Evolutionary conservation across 2,329 filamentous ascomycete species (phyloP), one percentile per base, ranked within the genome.

Genomic region (Dactylellina sp.): DNA sequence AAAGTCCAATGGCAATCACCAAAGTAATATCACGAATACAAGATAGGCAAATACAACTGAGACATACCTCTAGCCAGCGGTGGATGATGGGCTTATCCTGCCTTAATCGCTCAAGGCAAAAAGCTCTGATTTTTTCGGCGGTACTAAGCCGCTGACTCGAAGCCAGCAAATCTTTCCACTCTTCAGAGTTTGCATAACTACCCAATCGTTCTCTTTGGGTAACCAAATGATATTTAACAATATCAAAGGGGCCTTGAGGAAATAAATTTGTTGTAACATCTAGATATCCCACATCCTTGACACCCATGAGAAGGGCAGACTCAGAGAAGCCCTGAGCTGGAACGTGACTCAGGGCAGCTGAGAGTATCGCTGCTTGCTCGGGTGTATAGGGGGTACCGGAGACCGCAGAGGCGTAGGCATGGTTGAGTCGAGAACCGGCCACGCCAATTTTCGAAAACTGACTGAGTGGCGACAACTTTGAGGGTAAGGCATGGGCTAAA

Each of bases 181-280:
- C 77, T 35, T 75, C 65, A 28, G 64, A 61, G 79, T 82, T 63
- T 78, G 82, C 40, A 77, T 96, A 82, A 3, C 83, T 85, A 68
- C 87, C 82, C 44, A 92, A 86, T 44, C 53, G 55, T 39, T 74
- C 61, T 50, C 70, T 39, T 80, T 90, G 87, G 9, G 83, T 87
- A 47, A 89, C 85, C 12, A 96, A 85, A 80, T 96, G 89, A 80
- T 89, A 96, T 39, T 86, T 86, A 77, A 98, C 88, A 25, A 99
- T 85, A 78, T 91, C 89, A 82, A 96, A 96, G 20, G 89, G 86
- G 6, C 91, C 92, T 44, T 89, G 86, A 0, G 92, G 89, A 64
- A 99, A 88, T 18, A 97, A 84, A 79, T 92, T 93, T 7, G 91
- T 88, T 71, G 91, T 93, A 70, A 94, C 92, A 80, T 95, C 91